Base-by-base conservation (phyloP, 148 eudicot species). In the Tetragonia tetragonoides region DNA sequence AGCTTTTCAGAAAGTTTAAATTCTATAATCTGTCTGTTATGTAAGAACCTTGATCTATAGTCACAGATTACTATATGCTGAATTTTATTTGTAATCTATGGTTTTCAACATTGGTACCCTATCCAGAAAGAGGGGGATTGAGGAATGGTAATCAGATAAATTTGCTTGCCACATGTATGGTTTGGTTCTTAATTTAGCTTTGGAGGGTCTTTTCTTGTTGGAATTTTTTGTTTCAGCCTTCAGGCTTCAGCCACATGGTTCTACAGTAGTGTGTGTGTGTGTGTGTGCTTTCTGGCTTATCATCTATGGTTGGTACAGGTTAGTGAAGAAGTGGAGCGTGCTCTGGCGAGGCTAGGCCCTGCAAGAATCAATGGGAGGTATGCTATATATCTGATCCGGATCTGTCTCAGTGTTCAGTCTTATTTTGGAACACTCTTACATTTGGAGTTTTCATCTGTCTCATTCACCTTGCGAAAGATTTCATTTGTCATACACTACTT, bases 321-420 rank as follows among this genome's bases (percentile, higher is more conserved):
- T 72, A 95, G 99, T 81, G 99, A 92, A 83, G 99, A 95, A 84
- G 97, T 95, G 23, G 99, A 95, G 84, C 97, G 99, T 66, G 99
- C 99, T 86, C 85, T 95, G 85, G 90, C 96, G 21, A 90, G 86
- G 85, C 81, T 95, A 54, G 94, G 89, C 16, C 90, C 92, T 57
- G 84, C 90, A 20, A 88, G 79, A 83, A 79, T 91, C 72, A 86
- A 61, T 70, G 88, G 89, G 51, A 92, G 97, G 98, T 95, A 84
- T 28, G 63, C 10, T 47, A 47, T 69, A 44, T 42, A 61, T 65
- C 7, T n/a, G 39, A 4, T 28, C 34, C 1, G 34, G 34, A 28
- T 28, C 34, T 28, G 34, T 28, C 34, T 28, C 0, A 1, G 34
- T 28, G 34, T 28, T 28, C 34, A 28, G 34, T 28, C 44, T 59